Evolutionary conservation across 2,329 filamentous ascomycete genomes (phyloP).

Genomic region (Aspergillus unguis): DNA sequence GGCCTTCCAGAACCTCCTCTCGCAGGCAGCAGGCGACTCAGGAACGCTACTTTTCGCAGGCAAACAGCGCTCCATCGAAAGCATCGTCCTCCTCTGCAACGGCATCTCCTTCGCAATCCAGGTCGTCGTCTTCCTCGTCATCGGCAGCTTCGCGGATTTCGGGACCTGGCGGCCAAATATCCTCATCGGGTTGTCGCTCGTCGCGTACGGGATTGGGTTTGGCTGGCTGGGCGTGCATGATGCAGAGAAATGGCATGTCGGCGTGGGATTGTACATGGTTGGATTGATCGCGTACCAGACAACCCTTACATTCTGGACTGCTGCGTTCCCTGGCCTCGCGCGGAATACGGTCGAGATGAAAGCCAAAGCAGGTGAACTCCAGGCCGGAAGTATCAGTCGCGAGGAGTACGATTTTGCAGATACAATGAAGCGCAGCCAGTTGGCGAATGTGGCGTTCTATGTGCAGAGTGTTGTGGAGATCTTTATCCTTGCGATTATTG

Average conservation of each 20-base stretch:
- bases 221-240: constrained; percentile 65
- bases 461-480: constrained; percentile 62
- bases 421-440: constrained; percentile 60
- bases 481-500: constrained; percentile 61
- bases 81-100: constrained; percentile 63
- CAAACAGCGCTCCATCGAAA: constrained; percentile 58
- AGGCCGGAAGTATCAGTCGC: constrained; percentile 52
- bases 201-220: constrained; percentile 64
- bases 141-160: constrained; percentile 58
- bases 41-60: constrained; percentile 57
- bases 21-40: constrained; percentile 56
- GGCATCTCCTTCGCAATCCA: constrained; percentile 68
- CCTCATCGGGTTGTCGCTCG: constrained; percentile 57
- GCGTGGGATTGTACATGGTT: constrained; percentile 62
- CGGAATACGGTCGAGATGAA: constrained; percentile 53
- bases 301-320: constrained; percentile 66
- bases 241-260: constrained; percentile 58
- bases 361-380: constrained; percentile 49
- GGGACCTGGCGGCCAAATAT: constrained; percentile 63
- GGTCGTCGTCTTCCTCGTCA: constrained; percentile 49
- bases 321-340: constrained; percentile 59
- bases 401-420: constrained; percentile 61
- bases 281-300: constrained; percentile 65
- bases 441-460: constrained; percentile 64
- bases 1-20: constrained; percentile 62